These are phyloP conservation scores for Cydonia oblonga DNA, from an alignment of 331 rosid species.

Conservation along the genomic window DNA sequence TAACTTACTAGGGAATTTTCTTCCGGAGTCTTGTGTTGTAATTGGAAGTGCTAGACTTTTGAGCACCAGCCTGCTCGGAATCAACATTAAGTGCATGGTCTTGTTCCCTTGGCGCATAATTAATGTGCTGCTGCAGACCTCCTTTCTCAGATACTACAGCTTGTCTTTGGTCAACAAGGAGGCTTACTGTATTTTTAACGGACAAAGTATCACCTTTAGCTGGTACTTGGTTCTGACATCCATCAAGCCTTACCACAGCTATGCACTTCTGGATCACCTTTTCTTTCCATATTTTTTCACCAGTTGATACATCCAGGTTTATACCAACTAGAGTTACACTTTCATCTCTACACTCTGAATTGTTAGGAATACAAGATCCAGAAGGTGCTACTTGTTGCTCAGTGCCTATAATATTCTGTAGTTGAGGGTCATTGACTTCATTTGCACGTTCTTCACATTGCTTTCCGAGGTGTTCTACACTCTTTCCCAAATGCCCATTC, in stretches of 20 bases:
- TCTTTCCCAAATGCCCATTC: constrained; percentile 14
- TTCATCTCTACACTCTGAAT: constrained; percentile 11
- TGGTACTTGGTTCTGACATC: too few relatives aligned
- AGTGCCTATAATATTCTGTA: background rate
- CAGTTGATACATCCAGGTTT: constrained; percentile 12
- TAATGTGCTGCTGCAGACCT: constrained; percentile 9
- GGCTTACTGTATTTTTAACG: constrained; percentile 1
- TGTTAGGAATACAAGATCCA: background rate
- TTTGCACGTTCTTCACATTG: constrained; percentile 18
- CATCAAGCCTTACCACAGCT: background rate
- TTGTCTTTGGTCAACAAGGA: constrained; percentile 16
- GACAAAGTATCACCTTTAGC: constrained; percentile 5
- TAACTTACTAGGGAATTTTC: constrained; percentile 33
- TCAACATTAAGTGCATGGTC: constrained; percentile 18
- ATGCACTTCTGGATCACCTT: constrained; percentile 17
- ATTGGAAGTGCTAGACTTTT: constrained; percentile 15
- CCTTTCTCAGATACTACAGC: constrained; percentile 14
- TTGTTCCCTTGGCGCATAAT: constrained; percentile 6
- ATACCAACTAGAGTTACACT: constrained; percentile 13
- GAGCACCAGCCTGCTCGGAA: constrained; percentile 17
- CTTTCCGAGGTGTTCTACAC: constrained; percentile 17
- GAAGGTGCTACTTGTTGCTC: constrained; percentile 19
- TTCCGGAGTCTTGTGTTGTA: constrained; percentile 20
- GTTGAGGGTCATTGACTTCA: constrained; percentile 14
- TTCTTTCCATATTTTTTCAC: constrained; percentile 20